Percentiles rank a stretch among this genome's conserved stretches.
These are phyloP conservation scores for Laguncularia racemosa DNA, from an alignment of 345 rosid genomes.

Conservation along the genomic window DNA sequence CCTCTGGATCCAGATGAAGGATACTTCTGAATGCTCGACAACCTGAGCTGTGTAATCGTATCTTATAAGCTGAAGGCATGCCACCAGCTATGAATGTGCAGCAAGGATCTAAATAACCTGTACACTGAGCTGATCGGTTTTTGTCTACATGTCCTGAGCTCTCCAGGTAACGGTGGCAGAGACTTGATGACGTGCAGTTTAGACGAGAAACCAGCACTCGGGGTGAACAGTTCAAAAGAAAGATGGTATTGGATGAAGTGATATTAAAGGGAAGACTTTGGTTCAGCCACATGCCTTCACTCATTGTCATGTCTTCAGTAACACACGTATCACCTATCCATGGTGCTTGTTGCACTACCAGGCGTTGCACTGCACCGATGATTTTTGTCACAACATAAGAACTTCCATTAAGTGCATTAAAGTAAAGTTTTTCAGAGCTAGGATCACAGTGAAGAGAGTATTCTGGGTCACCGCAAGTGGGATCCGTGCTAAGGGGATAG, in stretches of 20 bases:
- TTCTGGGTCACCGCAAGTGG: slow-evolving; percentile 41
- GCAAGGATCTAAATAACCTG: slow-evolving; percentile 30
- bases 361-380: slow-evolving; percentile 26
- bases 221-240: slow-evolving; percentile 56
- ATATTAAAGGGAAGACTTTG: slow-evolving; percentile 55
- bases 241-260: slow-evolving; percentile 51
- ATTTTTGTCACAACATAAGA: slow-evolving; percentile 42
- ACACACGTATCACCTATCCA: slow-evolving; percentile 33
- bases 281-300: slow-evolving; percentile 43
- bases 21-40: slow-evolving; percentile 56
- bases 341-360: slow-evolving; percentile 45
- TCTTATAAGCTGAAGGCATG: slow-evolving; percentile 59
- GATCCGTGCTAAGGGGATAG: slow-evolving; percentile 52
- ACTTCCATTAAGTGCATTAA: slow-evolving; percentile 39
- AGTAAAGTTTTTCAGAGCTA: slow-evolving; percentile 31
- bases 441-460: slow-evolving; percentile 42
- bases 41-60: slow-evolving; percentile 54
- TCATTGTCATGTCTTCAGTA: slow-evolving; percentile 34
- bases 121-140: slow-evolving; percentile 30
- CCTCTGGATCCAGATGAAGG: slow-evolving; percentile 32
- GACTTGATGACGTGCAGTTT: slow-evolving; percentile 51
- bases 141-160: slow-evolving; percentile 30
- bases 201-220: slow-evolving; percentile 50
- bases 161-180: slow-evolving; percentile 49
- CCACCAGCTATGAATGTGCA: slow-evolving; percentile 57